A percentile compares a stretch with the other conserved stretches of the same genome.
Conservation (phyloP, 148 eudicot species). For the Nepenthes mirabilis region DNA sequence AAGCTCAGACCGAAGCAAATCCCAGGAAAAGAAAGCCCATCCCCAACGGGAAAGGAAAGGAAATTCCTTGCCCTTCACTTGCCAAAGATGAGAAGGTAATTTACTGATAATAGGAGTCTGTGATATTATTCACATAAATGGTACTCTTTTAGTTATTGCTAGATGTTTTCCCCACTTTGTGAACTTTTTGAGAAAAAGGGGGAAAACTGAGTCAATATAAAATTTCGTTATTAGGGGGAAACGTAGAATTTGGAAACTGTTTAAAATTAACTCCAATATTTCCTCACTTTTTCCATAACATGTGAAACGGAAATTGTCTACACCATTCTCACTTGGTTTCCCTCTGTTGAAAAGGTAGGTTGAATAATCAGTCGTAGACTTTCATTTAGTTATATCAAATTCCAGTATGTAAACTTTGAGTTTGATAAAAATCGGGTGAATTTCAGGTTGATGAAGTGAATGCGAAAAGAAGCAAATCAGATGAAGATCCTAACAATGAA, state of each 20-base stretch:
- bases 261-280: no score
- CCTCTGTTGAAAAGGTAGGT: no score
- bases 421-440: not conserved
- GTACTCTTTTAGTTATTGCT: not conserved
- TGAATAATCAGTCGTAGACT: no score
- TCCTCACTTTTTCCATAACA: no score
- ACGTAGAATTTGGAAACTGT: no score
- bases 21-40: constrained; percentile 61
- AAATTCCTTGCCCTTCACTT: constrained; percentile 8
- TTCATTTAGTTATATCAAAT: not conserved
- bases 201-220: no score
- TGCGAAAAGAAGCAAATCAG: constrained; percentile 30
- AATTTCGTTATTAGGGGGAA: no score
- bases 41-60: constrained; percentile 35
- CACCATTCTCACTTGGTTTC: no score
- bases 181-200: no score
- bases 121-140: not conserved
- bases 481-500: constrained; percentile 9
- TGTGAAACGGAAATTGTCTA: no score
- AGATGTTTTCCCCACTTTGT: not conserved
- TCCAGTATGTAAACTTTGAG: not conserved
- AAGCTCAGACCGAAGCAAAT: constrained; percentile 30
- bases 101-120: not conserved
- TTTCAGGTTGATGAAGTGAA: constrained; percentile 22
- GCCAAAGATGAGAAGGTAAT: constrained; percentile 9